Conservation (phyloP, 352 stramenopile species). For the Phytophthora brassicae region DNA sequence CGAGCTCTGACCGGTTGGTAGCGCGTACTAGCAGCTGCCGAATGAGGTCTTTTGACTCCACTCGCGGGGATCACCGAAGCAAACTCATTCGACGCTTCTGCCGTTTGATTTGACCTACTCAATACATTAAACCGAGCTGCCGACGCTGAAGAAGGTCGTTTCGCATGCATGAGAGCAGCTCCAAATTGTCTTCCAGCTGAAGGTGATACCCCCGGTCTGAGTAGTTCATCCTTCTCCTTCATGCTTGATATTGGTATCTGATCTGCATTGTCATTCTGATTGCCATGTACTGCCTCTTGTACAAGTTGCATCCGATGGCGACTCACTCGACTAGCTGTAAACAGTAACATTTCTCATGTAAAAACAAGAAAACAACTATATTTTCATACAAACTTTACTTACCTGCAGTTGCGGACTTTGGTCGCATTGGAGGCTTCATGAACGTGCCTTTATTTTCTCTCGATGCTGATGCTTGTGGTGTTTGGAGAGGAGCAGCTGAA, state of each 20-base stretch:
- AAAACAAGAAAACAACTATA: background rate
- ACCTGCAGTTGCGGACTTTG: conserved; percentile 40
- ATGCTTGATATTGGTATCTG: background rate
- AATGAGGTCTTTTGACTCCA: conserved; percentile 30
- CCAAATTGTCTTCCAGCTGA: background rate
- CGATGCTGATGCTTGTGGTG: conserved; percentile 7
- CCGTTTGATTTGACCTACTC: conserved; percentile 3
- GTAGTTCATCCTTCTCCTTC: conserved; percentile 15
- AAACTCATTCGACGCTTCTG: background rate
- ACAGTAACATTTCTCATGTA: background rate
- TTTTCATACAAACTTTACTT: background rate
- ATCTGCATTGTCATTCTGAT: conserved; percentile 18
- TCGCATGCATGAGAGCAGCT: background rate
- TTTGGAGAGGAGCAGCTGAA: conserved; percentile 20
- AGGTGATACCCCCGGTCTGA: conserved; percentile 3
- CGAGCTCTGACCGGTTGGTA: conserved; percentile 13
- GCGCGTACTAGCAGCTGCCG: conserved; percentile 19
- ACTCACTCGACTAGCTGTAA: conserved; percentile 36
- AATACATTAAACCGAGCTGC: background rate
- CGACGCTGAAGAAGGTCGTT: conserved; percentile 30
- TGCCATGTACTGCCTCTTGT: conserved; percentile 24
- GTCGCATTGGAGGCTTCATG: conserved; percentile 44
- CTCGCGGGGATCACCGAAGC: background rate
- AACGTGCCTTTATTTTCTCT: conserved; percentile 24
- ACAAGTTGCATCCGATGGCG: conserved; percentile 41